These are phyloP conservation scores for Colletotrichum sp. DNA, from an alignment of 2,329 filamentous ascomycete species.

Conservation along the genomic window DNA sequence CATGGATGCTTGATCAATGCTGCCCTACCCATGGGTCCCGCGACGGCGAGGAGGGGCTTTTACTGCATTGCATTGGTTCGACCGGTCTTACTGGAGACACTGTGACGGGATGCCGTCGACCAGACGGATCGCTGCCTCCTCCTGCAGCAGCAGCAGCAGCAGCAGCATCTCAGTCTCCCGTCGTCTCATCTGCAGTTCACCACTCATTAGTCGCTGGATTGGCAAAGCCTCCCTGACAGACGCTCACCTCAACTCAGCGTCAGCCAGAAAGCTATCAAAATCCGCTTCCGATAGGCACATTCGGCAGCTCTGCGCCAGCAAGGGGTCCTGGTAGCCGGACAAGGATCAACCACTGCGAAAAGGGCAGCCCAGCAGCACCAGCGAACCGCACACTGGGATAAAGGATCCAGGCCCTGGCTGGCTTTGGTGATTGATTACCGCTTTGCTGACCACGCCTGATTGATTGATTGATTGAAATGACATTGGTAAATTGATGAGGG, in stretches of 20 bases:
- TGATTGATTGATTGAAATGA: background rate
- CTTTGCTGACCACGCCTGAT: slow-evolving; percentile 5
- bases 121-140: background rate
- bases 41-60: background rate
- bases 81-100: background rate
- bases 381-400: background rate
- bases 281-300: background rate
- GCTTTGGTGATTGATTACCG: background rate
- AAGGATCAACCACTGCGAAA: background rate
- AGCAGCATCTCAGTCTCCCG: background rate
- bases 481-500: background rate
- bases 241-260: background rate
- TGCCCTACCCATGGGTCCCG: background rate
- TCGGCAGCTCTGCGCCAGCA: background rate
- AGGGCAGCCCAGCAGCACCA: background rate
- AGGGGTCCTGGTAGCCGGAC: background rate
- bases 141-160: background rate
- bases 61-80: background rate
- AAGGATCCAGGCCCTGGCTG: background rate
- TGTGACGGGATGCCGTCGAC: background rate
- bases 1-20: background rate
- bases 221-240: background rate
- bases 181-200: background rate
- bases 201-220: background rate
- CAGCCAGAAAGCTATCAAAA: background rate